These are phyloP conservation scores for Urtica urens DNA, from an alignment of 306 rosid species.

Conservation along the genomic window DNA sequence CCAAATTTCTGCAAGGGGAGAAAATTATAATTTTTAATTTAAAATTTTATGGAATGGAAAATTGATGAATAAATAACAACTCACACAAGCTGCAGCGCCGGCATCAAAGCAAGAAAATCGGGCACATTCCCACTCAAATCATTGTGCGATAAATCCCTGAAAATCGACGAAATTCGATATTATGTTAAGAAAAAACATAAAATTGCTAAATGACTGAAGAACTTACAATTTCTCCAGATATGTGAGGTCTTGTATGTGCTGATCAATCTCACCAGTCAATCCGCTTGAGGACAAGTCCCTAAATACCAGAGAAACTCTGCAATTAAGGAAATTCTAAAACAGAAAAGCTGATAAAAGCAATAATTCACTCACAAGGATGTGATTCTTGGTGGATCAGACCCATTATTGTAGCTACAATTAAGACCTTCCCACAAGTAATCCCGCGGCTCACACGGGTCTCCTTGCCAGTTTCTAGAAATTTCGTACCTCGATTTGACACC, in stretches of 20 bases:
- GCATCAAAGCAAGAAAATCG: slow-evolving; percentile 27
- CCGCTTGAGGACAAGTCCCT: slow-evolving; percentile 30
- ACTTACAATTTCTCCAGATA: slow-evolving; percentile 27
- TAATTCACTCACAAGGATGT: neutral
- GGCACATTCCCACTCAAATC: slow-evolving; percentile 29
- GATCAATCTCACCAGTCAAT: slow-evolving; percentile 21
- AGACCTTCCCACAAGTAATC: slow-evolving; percentile 20
- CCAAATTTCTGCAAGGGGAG: slow-evolving; percentile 18
- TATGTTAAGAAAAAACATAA: neutral
- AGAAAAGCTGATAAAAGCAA: neutral
- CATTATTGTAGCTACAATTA: neutral
- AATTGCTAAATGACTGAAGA: neutral
- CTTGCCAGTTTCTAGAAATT: slow-evolving; percentile 24
- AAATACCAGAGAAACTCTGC: neutral
- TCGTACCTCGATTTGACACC: slow-evolving; percentile 10
- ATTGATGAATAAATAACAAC: neutral
- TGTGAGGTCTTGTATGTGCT: slow-evolving; percentile 17
- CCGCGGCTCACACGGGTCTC: slow-evolving; percentile 26
- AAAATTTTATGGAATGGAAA: neutral
- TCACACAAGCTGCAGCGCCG: slow-evolving; percentile 27
- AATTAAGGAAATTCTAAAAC: neutral
- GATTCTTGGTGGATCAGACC: neutral
- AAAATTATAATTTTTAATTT: neutral
- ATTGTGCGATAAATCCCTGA: slow-evolving; percentile 40
- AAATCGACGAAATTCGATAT: neutral